Conservation (phyloP, 495 filamentous ascomycete species). For the Xylaria telfairii region DNA sequence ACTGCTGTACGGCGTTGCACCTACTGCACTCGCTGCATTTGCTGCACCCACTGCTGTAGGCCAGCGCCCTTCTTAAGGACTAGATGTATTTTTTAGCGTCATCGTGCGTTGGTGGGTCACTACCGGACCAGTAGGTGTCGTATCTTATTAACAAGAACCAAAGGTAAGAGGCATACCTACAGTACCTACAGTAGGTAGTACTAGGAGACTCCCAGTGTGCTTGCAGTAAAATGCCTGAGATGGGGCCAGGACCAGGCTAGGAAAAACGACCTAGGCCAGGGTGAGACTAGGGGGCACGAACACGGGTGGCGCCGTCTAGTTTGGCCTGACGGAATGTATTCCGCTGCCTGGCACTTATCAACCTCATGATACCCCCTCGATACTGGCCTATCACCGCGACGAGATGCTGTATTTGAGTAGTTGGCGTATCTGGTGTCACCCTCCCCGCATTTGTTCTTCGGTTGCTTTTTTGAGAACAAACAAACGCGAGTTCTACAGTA, state of each 20-base stretch:
- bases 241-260: neutral
- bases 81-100: conserved; percentile 19
- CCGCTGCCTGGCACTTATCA: conserved; percentile 13
- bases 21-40: no score
- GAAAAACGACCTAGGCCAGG: neutral
- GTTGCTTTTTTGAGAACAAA: conserved; percentile 4
- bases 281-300: neutral
- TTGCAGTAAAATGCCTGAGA: neutral
- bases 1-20: neutral
- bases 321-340: conserved; percentile 10
- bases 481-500: neutral
- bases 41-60: neutral
- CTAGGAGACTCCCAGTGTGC: neutral
- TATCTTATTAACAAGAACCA: no score
- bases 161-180: neutral
- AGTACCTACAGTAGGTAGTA: no score
- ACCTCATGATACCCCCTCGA: neutral
- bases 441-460: neutral
- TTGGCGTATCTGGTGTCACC: neutral
- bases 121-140: no score
- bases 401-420: neutral
- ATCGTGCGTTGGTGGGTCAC: conserved; percentile 5
- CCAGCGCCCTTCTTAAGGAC: neutral
- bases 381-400: neutral
- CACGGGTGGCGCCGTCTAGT: conserved; percentile 23